Conservation (phyloP, 2,329 filamentous ascomycete species). For the Paraphaeosphaeria sporulosa region DNA sequence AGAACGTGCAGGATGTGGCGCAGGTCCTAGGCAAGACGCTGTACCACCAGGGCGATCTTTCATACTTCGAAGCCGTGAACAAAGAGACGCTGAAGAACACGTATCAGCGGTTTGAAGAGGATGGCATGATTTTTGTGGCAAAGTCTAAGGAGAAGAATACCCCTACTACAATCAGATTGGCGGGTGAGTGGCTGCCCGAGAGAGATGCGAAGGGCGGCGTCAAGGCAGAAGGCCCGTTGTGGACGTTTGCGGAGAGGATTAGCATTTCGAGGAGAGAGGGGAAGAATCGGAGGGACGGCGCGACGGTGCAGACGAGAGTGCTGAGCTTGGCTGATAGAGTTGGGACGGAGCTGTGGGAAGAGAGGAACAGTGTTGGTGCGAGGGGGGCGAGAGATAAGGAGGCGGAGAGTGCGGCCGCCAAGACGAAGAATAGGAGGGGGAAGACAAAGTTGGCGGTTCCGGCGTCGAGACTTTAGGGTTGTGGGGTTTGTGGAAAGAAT, state of each 20-base stretch:
- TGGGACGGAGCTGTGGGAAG: conserved; percentile 72
- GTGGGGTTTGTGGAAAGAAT: neutral
- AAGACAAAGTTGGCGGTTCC: conserved; percentile 43
- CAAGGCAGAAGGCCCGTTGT: conserved; percentile 76
- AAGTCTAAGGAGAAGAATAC: conserved; percentile 70
- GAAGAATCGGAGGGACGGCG: conserved; percentile 94
- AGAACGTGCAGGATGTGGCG: conserved; percentile 80
- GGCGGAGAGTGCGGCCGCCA: conserved; percentile 18
- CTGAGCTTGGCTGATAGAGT: conserved; percentile 77
- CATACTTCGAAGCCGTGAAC: conserved; percentile 98
- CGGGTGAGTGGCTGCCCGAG: conserved; percentile 75
- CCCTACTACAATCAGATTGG: conserved; percentile 70
- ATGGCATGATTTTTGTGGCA: conserved; percentile 81
- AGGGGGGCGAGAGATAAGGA: conserved; percentile 23
- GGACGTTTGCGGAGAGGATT: conserved; percentile 92
- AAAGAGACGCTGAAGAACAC: conserved; percentile 97
- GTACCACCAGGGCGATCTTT: conserved; percentile 96
- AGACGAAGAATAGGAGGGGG: conserved; percentile 36
- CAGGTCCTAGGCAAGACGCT: conserved; percentile 91
- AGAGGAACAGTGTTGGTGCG: conserved; percentile 19
- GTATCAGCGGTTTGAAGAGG: conserved; percentile 85
- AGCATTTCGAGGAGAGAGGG: conserved; percentile 84
- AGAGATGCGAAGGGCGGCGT: conserved; percentile 68
- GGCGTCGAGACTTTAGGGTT: conserved; percentile 38
- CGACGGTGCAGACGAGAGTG: conserved; percentile 84